phyloP scores from a whole-genome alignment of 768 basidiomycete species.

The Boletus pseudo-olivaceus region DNA sequence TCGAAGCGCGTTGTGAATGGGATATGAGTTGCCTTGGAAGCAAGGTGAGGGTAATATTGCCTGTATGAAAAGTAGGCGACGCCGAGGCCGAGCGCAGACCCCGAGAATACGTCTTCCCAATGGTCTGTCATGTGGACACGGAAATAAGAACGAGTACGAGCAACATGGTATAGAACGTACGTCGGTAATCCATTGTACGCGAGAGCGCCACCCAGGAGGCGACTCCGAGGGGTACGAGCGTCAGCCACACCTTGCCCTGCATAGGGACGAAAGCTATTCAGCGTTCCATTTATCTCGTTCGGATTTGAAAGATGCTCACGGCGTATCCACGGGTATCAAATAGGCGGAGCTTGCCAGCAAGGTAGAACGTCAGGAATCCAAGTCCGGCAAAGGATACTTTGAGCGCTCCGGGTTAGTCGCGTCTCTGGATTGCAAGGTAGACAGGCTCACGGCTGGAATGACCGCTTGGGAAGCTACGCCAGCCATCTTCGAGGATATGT shows the following conservation, averaged over 20 bases:
- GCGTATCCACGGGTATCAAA: conserved; percentile 78
- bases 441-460: conserved; percentile 73
- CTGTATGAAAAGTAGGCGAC: conserved; percentile 76
- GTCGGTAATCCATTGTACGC: conserved; percentile 91
- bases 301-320: conserved; percentile 35
- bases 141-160: not conserved
- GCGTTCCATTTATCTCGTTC: too few species aligned
- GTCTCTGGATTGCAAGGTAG: not conserved
- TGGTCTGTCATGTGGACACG: conserved; percentile 54
- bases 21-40: conserved; percentile 52
- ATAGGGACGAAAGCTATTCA: not conserved
- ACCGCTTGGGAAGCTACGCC: conserved; percentile 88
- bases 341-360: conserved; percentile 87
- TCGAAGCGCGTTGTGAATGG: conserved; percentile 70
- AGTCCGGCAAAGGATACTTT: conserved; percentile 89
- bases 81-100: conserved; percentile 68
- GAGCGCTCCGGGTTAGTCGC: not conserved
- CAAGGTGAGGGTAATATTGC: conserved; percentile 73
- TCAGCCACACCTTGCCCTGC: conserved; percentile 78
- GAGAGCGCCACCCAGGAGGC: conserved; percentile 75
- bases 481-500: conserved; percentile 68
- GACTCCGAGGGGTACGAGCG: conserved; percentile 67
- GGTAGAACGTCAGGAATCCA: conserved; percentile 83
- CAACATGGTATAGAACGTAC: conserved; percentile 39
- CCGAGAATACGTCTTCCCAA: conserved; percentile 86